These are phyloP conservation scores for Leccinum obscurum DNA, from an alignment of 768 basidiomycete genomes.

Conservation along the genomic window DNA sequence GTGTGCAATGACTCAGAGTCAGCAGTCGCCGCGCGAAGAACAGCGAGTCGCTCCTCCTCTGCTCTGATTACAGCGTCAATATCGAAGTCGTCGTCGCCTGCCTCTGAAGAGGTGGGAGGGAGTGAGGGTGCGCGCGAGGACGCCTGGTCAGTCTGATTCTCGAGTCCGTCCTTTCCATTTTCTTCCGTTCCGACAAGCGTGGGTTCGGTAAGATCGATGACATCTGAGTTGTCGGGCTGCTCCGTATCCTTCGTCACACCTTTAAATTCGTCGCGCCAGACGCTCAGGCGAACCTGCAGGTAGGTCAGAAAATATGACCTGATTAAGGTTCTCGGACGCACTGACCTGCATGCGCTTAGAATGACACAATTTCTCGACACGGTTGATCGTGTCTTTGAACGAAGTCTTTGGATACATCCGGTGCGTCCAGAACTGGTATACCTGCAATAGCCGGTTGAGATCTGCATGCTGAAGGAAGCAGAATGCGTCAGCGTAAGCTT, in stretches of 20 bases:
- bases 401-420: conserved; percentile 86
- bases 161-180: conserved; percentile 16
- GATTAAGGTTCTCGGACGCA: background rate
- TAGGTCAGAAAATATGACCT: conserved; percentile 4
- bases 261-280: conserved; percentile 73
- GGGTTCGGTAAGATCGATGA: conserved; percentile 33
- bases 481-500: conserved; percentile 1
- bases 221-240: conserved; percentile 18
- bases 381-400: conserved; percentile 81
- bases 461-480: conserved; percentile 60
- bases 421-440: conserved; percentile 97
- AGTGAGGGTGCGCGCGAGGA: conserved; percentile 42
- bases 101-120: conserved; percentile 42
- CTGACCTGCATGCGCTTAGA: conserved; percentile 83
- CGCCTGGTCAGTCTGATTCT: conserved; percentile 26
- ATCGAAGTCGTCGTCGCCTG: conserved; percentile 49
- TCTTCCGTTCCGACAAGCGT: conserved; percentile 30
- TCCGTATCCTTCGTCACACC: conserved; percentile 40
- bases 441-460: conserved; percentile 72
- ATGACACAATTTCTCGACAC: conserved; percentile 88
- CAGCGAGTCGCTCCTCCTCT: conserved; percentile 39
- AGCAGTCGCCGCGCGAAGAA: conserved; percentile 18
- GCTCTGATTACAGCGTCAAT: conserved; percentile 51
- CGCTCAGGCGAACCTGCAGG: conserved; percentile 63
- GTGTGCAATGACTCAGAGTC: conserved; percentile 1